Evolutionary conservation across 2,329 filamentous ascomycete species (phyloP).

Genomic region (Arthrobotrys entomopaga): DNA sequence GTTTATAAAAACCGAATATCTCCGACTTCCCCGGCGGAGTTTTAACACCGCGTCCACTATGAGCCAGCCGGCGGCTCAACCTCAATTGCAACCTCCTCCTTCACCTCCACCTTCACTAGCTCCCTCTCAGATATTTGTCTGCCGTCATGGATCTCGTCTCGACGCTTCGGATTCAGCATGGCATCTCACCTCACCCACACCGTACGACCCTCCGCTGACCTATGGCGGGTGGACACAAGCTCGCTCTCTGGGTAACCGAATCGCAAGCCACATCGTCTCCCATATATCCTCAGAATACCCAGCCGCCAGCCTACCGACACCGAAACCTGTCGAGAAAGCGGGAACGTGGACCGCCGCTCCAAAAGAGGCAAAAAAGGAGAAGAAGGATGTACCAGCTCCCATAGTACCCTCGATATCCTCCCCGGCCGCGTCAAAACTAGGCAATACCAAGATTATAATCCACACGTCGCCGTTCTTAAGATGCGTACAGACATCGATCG

Average conservation of each 20-base stretch:
- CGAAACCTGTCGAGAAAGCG: slow-evolving; percentile 65
- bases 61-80: slow-evolving; percentile 22
- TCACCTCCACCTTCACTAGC: slow-evolving; percentile 30
- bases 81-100: slow-evolving; percentile 10
- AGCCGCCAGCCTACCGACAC: slow-evolving; percentile 32
- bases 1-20: slow-evolving; percentile 21
- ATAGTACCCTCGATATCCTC: slow-evolving; percentile 65
- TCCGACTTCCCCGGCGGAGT: slow-evolving; percentile 16
- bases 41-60: not conserved
- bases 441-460: slow-evolving; percentile 46
- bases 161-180: slow-evolving; percentile 95
- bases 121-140: slow-evolving; percentile 57
- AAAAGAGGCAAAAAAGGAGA: slow-evolving; percentile 44
- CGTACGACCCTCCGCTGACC: slow-evolving; percentile 93
- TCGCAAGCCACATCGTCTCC: slow-evolving; percentile 74
- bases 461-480: slow-evolving; percentile 84
- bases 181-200: slow-evolving; percentile 90
- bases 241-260: slow-evolving; percentile 81
- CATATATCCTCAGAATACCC: slow-evolving; percentile 60
- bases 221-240: slow-evolving; percentile 94
- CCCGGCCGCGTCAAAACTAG: slow-evolving; percentile 79
- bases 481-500: slow-evolving; percentile 82
- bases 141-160: slow-evolving; percentile 87
- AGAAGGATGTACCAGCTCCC: slow-evolving; percentile 9
- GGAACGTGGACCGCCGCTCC: slow-evolving; percentile 57